phyloP scores from a whole-genome alignment of 306 rosid species.

The Corylus americana region DNA sequence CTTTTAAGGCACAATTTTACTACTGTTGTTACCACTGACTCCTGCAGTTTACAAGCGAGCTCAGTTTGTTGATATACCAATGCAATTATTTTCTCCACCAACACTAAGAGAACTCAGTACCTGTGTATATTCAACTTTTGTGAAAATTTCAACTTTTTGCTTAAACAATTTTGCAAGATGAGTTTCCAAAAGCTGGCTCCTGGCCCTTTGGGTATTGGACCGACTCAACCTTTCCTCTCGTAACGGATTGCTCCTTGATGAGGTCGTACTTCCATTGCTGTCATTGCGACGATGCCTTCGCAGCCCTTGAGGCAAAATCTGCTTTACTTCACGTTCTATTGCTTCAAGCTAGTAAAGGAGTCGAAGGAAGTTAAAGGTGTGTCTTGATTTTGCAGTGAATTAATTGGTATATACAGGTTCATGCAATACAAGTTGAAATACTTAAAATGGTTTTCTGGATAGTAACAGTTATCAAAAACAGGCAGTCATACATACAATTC shows the following conservation, averaged over 20 bases:
- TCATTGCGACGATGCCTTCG: slow-evolving; percentile 76
- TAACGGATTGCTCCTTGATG: slow-evolving; percentile 88
- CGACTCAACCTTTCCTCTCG: slow-evolving; percentile 77
- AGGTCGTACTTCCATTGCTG: slow-evolving; percentile 83
- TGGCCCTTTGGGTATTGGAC: slow-evolving; percentile 78
- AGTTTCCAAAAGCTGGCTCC: slow-evolving; percentile 95
- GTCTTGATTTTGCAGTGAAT: slow-evolving; percentile 18
- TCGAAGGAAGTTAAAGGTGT: slow-evolving; percentile 22
- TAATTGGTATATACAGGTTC: slow-evolving; percentile 19
- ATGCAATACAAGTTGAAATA: neutral
- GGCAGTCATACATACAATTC: slow-evolving; percentile 14
- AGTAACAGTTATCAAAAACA: slow-evolving; percentile 3
- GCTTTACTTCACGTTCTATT: slow-evolving; percentile 69
- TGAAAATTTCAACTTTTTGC: slow-evolving; percentile 92
- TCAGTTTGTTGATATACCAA: slow-evolving; percentile 20
- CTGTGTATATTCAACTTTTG: slow-evolving; percentile 92
- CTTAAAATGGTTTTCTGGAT: slow-evolving; percentile 1
- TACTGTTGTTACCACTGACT: slow-evolving; percentile 72
- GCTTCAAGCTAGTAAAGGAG: slow-evolving; percentile 66
- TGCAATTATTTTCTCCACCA: slow-evolving; percentile 20
- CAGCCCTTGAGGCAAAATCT: slow-evolving; percentile 70
- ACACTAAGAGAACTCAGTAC: slow-evolving; percentile 42
- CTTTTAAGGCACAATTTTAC: slow-evolving; percentile 90
- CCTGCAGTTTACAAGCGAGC: slow-evolving; percentile 56
- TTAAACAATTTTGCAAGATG: slow-evolving; percentile 93